phyloP scores from a whole-genome alignment of 495 filamentous ascomycete genomes.

The Pyronema omphalodes region DNA sequence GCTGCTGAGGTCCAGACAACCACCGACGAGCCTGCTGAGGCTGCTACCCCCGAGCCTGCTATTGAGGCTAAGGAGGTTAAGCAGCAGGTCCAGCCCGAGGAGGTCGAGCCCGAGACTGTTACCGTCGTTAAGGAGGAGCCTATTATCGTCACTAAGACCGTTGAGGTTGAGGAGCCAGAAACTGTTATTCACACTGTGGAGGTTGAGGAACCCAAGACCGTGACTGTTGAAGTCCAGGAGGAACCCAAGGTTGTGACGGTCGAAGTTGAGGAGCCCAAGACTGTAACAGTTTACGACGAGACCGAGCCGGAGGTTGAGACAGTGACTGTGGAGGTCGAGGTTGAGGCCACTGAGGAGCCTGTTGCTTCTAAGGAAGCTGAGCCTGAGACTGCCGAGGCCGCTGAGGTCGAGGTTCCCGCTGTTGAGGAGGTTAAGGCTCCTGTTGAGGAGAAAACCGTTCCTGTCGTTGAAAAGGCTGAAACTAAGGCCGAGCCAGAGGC shows the following conservation, averaged over 20 bases:
- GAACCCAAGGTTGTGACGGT: background rate
- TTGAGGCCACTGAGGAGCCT: background rate
- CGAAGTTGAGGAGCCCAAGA: background rate
- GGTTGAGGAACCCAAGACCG: background rate
- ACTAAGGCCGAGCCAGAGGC: background rate
- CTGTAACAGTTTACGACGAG: conserved; percentile 18
- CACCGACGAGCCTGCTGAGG: too few relatives aligned
- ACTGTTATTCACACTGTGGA: background rate
- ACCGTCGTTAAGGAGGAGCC: too few relatives aligned
- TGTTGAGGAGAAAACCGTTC: background rate
- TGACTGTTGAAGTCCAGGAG: conserved; percentile 19
- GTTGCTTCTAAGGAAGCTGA: background rate
- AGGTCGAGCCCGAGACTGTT: too few relatives aligned
- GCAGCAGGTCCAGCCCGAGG: too few relatives aligned
- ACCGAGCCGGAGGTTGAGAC: background rate
- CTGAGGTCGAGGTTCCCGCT: background rate
- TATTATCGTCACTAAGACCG: too few relatives aligned
- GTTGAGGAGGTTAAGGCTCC: background rate
- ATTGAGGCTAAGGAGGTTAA: conserved; percentile 58
- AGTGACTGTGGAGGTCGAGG: background rate
- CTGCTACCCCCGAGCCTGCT: conserved; percentile 40
- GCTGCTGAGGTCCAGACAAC: too few relatives aligned
- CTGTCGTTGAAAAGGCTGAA: background rate
- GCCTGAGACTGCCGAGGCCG: background rate
- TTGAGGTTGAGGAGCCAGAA: conserved; percentile 20